Evolutionary conservation across 2,329 filamentous ascomycete genomes (phyloP), one percentile per base, ranked within the genome.

Genomic region (Neocatenulostroma microsporum): DNA sequence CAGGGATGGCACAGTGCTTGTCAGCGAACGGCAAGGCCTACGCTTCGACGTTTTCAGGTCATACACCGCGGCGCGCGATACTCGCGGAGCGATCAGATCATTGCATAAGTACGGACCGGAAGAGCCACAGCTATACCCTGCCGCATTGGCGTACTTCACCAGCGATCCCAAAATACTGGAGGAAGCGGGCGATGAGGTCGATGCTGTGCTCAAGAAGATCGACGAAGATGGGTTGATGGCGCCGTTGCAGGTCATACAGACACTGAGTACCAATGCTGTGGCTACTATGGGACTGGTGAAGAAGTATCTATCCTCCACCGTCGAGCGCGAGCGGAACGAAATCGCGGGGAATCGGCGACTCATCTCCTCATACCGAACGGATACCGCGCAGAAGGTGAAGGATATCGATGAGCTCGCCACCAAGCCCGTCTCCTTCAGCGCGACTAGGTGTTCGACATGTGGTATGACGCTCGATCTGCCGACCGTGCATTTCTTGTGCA

Each of bases 241-340:
- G 1, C 91, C 91, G 1, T 68, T 98, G 3, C 91, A 98, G 59
- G 91, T 98, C 21, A 91, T 98, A 12, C 89, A 98, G 61, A 91
- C 88, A 0, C 74, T 98, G 11, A 80, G 76, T 42, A 73, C 74
- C 35, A 84, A 82, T 48, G 75, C 80, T 5, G 85, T 95, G 3
- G 89, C 93, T 1, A 96, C 87, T 0, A 95, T 98, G 84, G 91
- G 89, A 34, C 87, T 96, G 74, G 82, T 98, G 44, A 96, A 95
- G 63, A 78, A 80, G 5, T 98, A 98, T 61, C 77, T 98, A 2
- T 78, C 83, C 45, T 78, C 83, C 33, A 94, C 88, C 7, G 94
- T 98, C 45, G 80, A 85, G 49, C 78, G 85, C 34, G 91, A 98
- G 63, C 76, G 86, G 18, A 80, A 79, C 41, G 88, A 95, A 53